Evolutionary conservation across 2,329 filamentous ascomycete genomes (phyloP).

Genomic region (Lachnellula suecica): DNA sequence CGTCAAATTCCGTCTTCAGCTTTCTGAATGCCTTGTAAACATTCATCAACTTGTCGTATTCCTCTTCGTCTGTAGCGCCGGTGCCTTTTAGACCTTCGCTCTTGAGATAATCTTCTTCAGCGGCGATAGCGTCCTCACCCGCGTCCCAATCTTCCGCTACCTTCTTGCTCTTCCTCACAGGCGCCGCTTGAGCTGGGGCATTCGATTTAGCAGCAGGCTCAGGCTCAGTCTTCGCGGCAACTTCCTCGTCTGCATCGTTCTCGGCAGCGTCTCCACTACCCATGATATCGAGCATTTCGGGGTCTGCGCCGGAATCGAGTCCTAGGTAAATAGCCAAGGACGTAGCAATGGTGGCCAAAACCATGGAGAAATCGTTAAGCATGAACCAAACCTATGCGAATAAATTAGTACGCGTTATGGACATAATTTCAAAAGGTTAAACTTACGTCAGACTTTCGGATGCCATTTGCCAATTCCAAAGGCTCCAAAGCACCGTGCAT

Average conservation of each 20-base stretch:
- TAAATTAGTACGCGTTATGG: conserved; percentile 5
- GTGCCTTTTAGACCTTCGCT: conserved; percentile 35
- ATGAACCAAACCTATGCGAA: conserved; percentile 61
- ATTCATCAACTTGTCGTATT: conserved; percentile 48
- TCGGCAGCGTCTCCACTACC: conserved; percentile 51
- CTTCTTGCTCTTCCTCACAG: conserved; percentile 27
- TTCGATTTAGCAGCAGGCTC: conserved; percentile 5
- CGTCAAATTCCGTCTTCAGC: conserved; percentile 59
- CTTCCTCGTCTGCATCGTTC: conserved; percentile 33
- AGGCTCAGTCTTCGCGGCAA: conserved; percentile 27
- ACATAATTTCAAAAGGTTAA: background rate
- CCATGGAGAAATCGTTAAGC: conserved; percentile 64
- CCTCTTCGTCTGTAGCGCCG: conserved; percentile 33
- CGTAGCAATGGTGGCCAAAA: conserved; percentile 71
- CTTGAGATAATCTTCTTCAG: conserved; percentile 30
- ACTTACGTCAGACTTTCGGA: conserved; percentile 56
- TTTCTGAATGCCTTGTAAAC: conserved; percentile 59
- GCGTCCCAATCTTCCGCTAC: conserved; percentile 52
- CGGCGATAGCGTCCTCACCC: conserved; percentile 39
- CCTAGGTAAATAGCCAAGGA: conserved; percentile 59
- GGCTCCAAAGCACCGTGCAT: conserved; percentile 66
- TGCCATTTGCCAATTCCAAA: conserved; percentile 63
- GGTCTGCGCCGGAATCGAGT: conserved; percentile 48
- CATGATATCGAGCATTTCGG: conserved; percentile 41
- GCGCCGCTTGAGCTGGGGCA: conserved; percentile 6